phyloP scores from a whole-genome alignment of 2,329 filamentous ascomycete species.

The Cladophialophora yegresii region DNA sequence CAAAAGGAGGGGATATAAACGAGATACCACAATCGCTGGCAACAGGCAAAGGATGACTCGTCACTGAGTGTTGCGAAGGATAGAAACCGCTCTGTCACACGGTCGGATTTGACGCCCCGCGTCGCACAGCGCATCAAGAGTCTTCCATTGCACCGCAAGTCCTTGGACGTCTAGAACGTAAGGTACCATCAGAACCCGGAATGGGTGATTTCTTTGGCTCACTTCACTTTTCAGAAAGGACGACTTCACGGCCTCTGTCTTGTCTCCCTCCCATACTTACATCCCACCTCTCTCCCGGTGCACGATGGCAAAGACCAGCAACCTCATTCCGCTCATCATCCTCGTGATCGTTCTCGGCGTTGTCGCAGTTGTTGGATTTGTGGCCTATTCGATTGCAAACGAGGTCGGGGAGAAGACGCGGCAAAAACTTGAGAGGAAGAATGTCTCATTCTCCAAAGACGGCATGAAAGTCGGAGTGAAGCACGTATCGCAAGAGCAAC shows the following conservation, averaged over 20 bases:
- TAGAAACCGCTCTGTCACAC: neutral
- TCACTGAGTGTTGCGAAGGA: neutral
- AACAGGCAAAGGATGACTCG: neutral
- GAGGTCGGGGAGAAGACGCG: constrained; percentile 60
- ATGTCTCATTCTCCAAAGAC: constrained; percentile 61
- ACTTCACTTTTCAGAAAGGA: neutral
- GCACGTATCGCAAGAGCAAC: constrained; percentile 59
- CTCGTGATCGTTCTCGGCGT: constrained; percentile 57
- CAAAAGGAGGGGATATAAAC: constrained; percentile 4
- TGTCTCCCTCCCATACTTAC: neutral
- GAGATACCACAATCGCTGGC: neutral
- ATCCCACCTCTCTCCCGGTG: neutral
- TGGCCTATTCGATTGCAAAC: constrained; percentile 60
- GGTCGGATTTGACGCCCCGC: neutral
- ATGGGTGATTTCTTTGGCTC: neutral
- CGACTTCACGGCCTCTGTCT: neutral
- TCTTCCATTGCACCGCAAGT: neutral
- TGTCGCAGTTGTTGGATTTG: constrained; percentile 57
- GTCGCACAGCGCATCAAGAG: constrained; percentile 1
- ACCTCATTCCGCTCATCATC: constrained; percentile 58
- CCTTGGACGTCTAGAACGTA: neutral
- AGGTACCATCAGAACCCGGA: neutral
- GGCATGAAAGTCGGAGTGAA: constrained; percentile 64
- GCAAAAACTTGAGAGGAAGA: constrained; percentile 65
- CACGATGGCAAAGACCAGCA: constrained; percentile 31